These are phyloP conservation scores for Pythium insidiosum DNA, from an alignment of 352 stramenopile genomes.

Conservation along the genomic window DNA sequence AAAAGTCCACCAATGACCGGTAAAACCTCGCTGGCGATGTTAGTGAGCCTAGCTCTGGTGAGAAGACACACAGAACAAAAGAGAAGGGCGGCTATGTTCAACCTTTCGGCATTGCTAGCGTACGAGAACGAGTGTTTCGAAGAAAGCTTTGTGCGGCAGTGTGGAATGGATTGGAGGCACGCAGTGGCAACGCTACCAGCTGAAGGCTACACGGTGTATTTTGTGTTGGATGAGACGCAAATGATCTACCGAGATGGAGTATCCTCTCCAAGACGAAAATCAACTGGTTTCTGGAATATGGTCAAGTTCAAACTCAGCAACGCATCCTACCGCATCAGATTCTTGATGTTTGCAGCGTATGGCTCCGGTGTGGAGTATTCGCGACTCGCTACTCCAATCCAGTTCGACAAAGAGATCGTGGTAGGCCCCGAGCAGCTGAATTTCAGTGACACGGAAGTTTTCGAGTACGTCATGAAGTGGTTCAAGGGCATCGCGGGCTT, in stretches of 20 bases:
- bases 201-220: slow-evolving; percentile 5
- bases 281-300: slow-evolving; percentile 3
- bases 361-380: slow-evolving; percentile 5
- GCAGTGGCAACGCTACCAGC: not conserved
- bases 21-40: too few relatives aligned
- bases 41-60: too few relatives aligned
- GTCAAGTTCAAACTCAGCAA: slow-evolving; percentile 4
- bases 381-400: too few relatives aligned
- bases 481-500: slow-evolving; percentile 5
- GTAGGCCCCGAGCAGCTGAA: slow-evolving; percentile 4
- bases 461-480: slow-evolving; percentile 10
- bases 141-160: too few relatives aligned
- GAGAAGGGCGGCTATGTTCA: too few relatives aligned
- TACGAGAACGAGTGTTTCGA: slow-evolving; percentile 1
- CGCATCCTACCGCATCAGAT: not conserved
- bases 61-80: too few relatives aligned
- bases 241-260: not conserved
- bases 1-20: too few relatives aligned
- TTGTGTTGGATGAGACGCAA: slow-evolving; percentile 9
- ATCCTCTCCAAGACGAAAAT: not conserved
- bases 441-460: slow-evolving; percentile 4
- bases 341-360: slow-evolving; percentile 16
- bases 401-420: not conserved
- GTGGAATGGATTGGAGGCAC: not conserved
- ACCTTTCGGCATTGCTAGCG: not conserved